phyloP scores from a whole-genome alignment of 768 basidiomycete species.

The Psilocybe subaeruginosa region DNA sequence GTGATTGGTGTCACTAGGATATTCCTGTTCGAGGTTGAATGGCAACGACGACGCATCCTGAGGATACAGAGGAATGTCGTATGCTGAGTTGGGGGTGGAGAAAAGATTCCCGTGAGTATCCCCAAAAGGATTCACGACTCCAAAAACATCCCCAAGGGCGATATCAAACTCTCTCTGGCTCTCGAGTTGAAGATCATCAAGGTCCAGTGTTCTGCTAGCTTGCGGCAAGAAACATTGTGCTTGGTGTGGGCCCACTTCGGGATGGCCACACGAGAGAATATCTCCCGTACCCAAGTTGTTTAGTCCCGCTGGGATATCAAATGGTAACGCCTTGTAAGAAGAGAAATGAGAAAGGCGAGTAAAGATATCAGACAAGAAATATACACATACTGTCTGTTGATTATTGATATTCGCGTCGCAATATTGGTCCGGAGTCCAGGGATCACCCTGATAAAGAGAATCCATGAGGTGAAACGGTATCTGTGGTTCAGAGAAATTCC shows the following conservation, averaged over 20 bases:
- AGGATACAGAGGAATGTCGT: not conserved
- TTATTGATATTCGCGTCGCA: too few species aligned
- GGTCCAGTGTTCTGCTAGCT: not conserved
- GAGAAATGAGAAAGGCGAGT: not conserved
- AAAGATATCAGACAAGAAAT: too few species aligned
- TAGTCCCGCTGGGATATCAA: not conserved
- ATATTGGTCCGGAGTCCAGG: too few species aligned
- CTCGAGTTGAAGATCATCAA: not conserved
- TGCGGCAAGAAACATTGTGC: not conserved
- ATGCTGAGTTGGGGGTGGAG: too few species aligned
- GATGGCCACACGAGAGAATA: not conserved
- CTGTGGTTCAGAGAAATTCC: too few species aligned
- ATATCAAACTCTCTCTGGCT: too few species aligned
- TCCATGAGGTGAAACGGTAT: too few species aligned
- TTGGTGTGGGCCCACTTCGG: not conserved
- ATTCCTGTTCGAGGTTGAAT: not conserved
- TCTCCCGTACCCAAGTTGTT: not conserved
- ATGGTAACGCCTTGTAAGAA: not conserved
- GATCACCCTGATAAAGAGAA: too few species aligned
- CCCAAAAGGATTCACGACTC: too few species aligned
- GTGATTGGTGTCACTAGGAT: not conserved
- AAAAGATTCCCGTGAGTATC: too few species aligned
- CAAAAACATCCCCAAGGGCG: too few species aligned
- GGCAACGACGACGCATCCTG: not conserved
- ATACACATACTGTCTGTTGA: too few species aligned